Percentiles rank a stretch among this genome's conserved stretches.
phyloP scores from a whole-genome alignment of 768 basidiomycete species.

The Amanita rubescens region DNA sequence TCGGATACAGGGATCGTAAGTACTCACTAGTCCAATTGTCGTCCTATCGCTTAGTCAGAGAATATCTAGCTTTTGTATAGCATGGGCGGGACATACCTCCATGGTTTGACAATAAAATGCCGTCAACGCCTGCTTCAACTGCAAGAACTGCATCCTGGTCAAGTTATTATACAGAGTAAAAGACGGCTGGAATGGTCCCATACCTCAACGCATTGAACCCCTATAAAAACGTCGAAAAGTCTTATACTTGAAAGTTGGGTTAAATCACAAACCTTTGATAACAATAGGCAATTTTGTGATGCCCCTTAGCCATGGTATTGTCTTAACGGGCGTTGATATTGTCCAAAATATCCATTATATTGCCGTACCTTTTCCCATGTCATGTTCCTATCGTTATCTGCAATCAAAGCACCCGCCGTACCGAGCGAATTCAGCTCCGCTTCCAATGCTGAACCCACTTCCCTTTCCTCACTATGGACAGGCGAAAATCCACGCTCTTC shows the following conservation, averaged over 20 bases:
- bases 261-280: slow-evolving; percentile 49
- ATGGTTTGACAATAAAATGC: slow-evolving; percentile 86
- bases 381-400: slow-evolving; percentile 67
- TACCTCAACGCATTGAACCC: slow-evolving; percentile 71
- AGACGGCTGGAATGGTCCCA: slow-evolving; percentile 10
- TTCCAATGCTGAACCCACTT: slow-evolving; percentile 17
- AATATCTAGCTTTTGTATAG: background rate
- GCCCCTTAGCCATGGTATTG: slow-evolving; percentile 70
- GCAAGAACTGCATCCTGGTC: slow-evolving; percentile 79
- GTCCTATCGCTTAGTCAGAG: slow-evolving; percentile 32
- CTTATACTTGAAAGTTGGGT: background rate
- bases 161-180: slow-evolving; percentile 8
- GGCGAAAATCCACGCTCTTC: slow-evolving; percentile 34
- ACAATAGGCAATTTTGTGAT: slow-evolving; percentile 65
- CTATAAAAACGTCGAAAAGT: slow-evolving; percentile 23
- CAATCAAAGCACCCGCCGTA: slow-evolving; percentile 60
- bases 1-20: background rate
- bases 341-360: background rate
- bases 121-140: slow-evolving; percentile 76
- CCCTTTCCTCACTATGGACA: slow-evolving; percentile 26
- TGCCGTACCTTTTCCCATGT: slow-evolving; percentile 59
- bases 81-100: slow-evolving; percentile 49
- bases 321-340: slow-evolving; percentile 28
- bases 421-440: slow-evolving; percentile 40
- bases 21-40: slow-evolving; percentile 75